Evolutionary conservation across 495 filamentous ascomycete species (phyloP).

Genomic region (Sordaria brevicollis): DNA sequence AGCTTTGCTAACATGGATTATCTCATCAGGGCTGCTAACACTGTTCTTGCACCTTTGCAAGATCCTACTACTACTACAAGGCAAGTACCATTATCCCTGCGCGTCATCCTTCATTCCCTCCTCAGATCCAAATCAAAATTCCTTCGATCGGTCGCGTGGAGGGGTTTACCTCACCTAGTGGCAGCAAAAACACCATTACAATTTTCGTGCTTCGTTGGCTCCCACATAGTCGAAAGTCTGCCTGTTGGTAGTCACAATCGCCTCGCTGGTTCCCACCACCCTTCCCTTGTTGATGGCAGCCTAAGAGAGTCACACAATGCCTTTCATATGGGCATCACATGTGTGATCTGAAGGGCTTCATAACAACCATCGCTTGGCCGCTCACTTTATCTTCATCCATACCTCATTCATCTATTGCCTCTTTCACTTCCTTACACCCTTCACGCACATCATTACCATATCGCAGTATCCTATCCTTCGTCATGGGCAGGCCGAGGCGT

Average conservation of each 20-base stretch:
- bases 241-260: not conserved
- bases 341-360: not conserved
- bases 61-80: too few relatives aligned
- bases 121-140: not conserved
- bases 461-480: not conserved
- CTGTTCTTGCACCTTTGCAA: not conserved
- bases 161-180: not conserved
- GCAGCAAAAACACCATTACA: not conserved
- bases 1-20: not conserved
- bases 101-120: not conserved
- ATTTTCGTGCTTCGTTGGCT: not conserved
- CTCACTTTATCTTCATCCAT: not conserved
- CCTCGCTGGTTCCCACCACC: not conserved
- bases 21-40: not conserved
- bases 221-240: not conserved
- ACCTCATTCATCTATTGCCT: not conserved
- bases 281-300: not conserved
- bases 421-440: not conserved
- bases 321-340: not conserved
- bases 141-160: not conserved
- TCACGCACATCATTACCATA: not conserved
- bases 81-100: not conserved
- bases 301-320: not conserved
- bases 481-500: not conserved
- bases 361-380: not conserved